phyloP scores from a whole-genome alignment of 1,139 yeast species.

The Arxiozyma bovina region DNA sequence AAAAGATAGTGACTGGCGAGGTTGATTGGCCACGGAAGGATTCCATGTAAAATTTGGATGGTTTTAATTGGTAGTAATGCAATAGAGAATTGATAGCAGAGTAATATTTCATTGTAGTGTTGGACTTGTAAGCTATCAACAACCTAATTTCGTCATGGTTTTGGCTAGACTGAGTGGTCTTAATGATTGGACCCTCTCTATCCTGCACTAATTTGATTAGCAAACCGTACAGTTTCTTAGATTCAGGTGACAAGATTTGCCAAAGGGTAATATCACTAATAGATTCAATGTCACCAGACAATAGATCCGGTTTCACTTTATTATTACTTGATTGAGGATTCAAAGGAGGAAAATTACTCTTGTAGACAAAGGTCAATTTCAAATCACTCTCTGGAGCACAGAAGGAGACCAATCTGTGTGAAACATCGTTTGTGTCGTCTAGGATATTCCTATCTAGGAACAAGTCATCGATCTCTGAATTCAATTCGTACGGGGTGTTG shows the following conservation, averaged over 20 bases:
- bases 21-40: slow-evolving; percentile 41
- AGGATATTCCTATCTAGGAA: slow-evolving; percentile 43
- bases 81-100: slow-evolving; percentile 83
- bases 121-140: slow-evolving; percentile 80
- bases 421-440: slow-evolving; percentile 30
- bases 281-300: slow-evolving; percentile 42
- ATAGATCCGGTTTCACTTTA: slow-evolving; percentile 25
- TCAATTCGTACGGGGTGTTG: slow-evolving; percentile 37
- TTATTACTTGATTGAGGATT: slow-evolving; percentile 35
- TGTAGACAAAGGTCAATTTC: slow-evolving; percentile 80
- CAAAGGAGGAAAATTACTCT: slow-evolving; percentile 45
- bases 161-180: slow-evolving; percentile 65
- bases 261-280: slow-evolving; percentile 76
- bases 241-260: slow-evolving; percentile 71
- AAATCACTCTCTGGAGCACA: slow-evolving; percentile 58
- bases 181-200: slow-evolving; percentile 89
- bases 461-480: slow-evolving; percentile 67
- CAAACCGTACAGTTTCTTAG: slow-evolving; percentile 66
- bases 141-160: slow-evolving; percentile 75
- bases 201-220: slow-evolving; percentile 61
- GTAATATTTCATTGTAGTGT: slow-evolving; percentile 78
- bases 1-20: slow-evolving; percentile 54
- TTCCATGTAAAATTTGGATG: slow-evolving; percentile 88
- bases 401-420: slow-evolving; percentile 77
- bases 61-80: slow-evolving; percentile 77